These are phyloP conservation scores for Scortechinia acanthostroma DNA, from an alignment of 2,329 filamentous ascomycete species.

Conservation along the genomic window DNA sequence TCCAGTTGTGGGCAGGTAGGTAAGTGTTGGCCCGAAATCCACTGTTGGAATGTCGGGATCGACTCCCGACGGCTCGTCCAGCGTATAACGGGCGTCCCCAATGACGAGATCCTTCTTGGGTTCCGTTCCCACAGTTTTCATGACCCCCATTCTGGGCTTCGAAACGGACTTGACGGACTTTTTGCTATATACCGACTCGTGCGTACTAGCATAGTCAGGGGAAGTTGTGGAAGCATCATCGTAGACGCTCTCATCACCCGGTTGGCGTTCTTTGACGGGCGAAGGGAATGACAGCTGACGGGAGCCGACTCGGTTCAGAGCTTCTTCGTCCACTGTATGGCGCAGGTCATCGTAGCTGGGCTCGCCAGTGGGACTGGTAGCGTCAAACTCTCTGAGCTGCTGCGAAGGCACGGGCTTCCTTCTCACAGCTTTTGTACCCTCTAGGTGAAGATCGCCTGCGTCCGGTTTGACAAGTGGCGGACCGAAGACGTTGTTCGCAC, in stretches of 20 bases:
- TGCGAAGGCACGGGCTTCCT: not conserved
- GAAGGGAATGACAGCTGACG: not conserved
- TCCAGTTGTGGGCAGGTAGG: constrained; percentile 33
- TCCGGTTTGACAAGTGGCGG: too few species aligned
- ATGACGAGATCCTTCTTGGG: constrained; percentile 13
- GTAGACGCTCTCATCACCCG: constrained; percentile 15
- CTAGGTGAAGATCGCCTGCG: too few species aligned
- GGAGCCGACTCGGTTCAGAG: not conserved
- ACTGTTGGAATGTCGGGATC: constrained; percentile 61
- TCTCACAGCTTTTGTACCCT: not conserved
- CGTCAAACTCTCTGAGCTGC: not conserved
- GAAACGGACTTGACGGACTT: constrained; percentile 45
- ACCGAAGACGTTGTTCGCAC: too few species aligned
- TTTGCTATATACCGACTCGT: constrained; percentile 29
- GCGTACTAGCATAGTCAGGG: constrained; percentile 74
- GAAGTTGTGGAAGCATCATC: constrained; percentile 61
- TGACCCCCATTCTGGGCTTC: constrained; percentile 69
- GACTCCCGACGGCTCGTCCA: constrained; percentile 6
- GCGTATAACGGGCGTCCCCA: constrained; percentile 21
- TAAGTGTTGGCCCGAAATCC: constrained; percentile 80
- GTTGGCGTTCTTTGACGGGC: not conserved
- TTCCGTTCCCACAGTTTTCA: constrained; percentile 66
- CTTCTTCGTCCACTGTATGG: not conserved
- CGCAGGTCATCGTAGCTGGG: constrained; percentile 1
- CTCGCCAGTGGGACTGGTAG: not conserved